A percentile compares a stretch with the other conserved stretches of the same genome.
phyloP scores from a whole-genome alignment of 2,329 filamentous ascomycete species.

The Colletotrichum incanum region DNA sequence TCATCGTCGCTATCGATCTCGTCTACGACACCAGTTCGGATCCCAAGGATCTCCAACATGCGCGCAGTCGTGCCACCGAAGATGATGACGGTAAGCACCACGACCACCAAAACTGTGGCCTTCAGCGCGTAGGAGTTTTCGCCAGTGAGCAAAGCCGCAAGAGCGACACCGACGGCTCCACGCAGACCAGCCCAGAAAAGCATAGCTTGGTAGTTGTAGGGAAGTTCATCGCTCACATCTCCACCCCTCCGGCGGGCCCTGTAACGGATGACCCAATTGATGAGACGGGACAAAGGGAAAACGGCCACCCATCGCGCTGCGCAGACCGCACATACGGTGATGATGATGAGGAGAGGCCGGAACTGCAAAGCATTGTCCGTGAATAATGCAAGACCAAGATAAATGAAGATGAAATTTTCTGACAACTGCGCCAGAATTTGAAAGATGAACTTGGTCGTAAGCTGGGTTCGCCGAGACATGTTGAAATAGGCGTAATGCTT shows the following conservation, averaged over 20 bases:
- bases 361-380: slow-evolving; percentile 91
- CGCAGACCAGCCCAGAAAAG: slow-evolving; percentile 99
- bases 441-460: slow-evolving; percentile 98
- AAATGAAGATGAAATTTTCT: slow-evolving; percentile 99
- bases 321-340: slow-evolving; percentile 93
- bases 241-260: slow-evolving; percentile 81
- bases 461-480: slow-evolving; percentile 97
- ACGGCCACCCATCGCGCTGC: slow-evolving; percentile 94
- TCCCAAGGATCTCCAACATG: slow-evolving; percentile 98
- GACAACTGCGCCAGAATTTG: slow-evolving; percentile 94
- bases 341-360: slow-evolving; percentile 94
- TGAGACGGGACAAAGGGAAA: slow-evolving; percentile 89
- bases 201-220: slow-evolving; percentile 98
- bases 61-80: slow-evolving; percentile 97
- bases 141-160: slow-evolving; percentile 90
- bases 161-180: slow-evolving; percentile 93
- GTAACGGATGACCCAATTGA: slow-evolving; percentile 95
- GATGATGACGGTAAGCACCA: slow-evolving; percentile 98
- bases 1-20: slow-evolving; percentile 98
- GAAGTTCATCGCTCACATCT: slow-evolving; percentile 88
- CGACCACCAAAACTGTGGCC: slow-evolving; percentile 96
- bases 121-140: slow-evolving; percentile 86
- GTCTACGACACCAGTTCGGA: slow-evolving; percentile 94
- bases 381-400: slow-evolving; percentile 94
- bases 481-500: slow-evolving; percentile 99